These are phyloP conservation scores for Ophiostoma montium DNA, from an alignment of 2,329 filamentous ascomycete genomes.

Conservation along the genomic window DNA sequence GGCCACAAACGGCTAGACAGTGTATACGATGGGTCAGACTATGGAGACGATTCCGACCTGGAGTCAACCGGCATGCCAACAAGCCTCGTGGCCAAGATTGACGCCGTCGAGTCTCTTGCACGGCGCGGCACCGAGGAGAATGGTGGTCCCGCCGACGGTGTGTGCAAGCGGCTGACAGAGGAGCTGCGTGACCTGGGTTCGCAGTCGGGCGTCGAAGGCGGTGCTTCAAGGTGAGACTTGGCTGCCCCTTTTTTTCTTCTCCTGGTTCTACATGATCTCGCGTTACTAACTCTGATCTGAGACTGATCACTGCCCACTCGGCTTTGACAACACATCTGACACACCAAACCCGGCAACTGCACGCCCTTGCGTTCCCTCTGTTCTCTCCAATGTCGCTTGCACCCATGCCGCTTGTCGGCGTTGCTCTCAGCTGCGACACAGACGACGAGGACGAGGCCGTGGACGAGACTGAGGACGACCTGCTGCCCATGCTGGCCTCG, in stretches of 20 bases:
- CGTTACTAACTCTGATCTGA: conserved; percentile 20
- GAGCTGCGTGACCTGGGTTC: conserved; percentile 58
- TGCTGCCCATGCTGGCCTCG: conserved; percentile 53
- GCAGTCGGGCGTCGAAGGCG: conserved; percentile 57
- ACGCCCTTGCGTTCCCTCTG: conserved; percentile 56
- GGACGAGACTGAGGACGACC: conserved; percentile 44
- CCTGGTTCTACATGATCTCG: not conserved
- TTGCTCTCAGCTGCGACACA: conserved; percentile 1
- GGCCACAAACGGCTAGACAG: conserved; percentile 37
- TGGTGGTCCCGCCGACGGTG: conserved; percentile 48
- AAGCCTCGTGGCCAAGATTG: conserved; percentile 54
- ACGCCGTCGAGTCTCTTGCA: conserved; percentile 57
- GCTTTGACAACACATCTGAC: conserved; percentile 60
- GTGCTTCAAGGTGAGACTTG: conserved; percentile 35
- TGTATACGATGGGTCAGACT: conserved; percentile 61
- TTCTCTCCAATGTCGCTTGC: conserved; percentile 51
- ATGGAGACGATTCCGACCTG: conserved; percentile 57
- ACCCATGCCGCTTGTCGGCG: not conserved
- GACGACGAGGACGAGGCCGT: not conserved
- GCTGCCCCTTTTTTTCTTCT: conserved; percentile 22
- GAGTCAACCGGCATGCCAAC: conserved; percentile 54
- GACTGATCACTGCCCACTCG: conserved; percentile 61
- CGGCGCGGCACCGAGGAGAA: conserved; percentile 51
- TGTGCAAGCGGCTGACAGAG: conserved; percentile 55
- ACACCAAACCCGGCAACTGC: conserved; percentile 62